These are phyloP conservation scores for Beverwykella pulmonaria DNA, from an alignment of 495 filamentous ascomycete genomes.

Conservation along the genomic window DNA sequence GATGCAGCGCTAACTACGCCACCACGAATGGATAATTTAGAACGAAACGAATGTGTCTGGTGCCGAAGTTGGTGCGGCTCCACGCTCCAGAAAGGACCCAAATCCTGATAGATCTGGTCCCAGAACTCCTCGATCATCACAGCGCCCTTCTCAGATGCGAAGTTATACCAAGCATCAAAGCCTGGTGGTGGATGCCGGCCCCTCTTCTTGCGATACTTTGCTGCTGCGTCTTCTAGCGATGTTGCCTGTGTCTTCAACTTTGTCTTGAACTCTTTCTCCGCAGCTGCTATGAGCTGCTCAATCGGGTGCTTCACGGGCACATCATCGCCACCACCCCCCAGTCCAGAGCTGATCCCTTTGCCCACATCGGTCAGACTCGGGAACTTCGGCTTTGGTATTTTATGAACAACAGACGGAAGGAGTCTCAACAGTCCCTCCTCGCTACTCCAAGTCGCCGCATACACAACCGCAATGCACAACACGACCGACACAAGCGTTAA, in stretches of 20 bases:
- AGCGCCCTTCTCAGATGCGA: slow-evolving; percentile 38
- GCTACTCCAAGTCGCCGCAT: slow-evolving; percentile 1
- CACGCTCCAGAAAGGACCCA: slow-evolving; percentile 46
- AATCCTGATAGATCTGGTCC: slow-evolving; percentile 47
- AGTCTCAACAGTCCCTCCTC: background rate
- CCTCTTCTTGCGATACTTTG: slow-evolving; percentile 39
- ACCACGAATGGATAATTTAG: slow-evolving; percentile 37
- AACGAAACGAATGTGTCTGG: slow-evolving; percentile 29
- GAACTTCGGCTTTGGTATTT: background rate
- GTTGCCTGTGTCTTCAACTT: slow-evolving; percentile 34
- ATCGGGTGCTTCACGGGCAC: slow-evolving; percentile 37
- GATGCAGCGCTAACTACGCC: slow-evolving; percentile 32
- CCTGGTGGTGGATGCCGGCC: slow-evolving; percentile 45
- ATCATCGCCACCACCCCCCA: background rate
- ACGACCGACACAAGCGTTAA: slow-evolving; percentile 12
- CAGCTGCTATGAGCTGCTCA: slow-evolving; percentile 40
- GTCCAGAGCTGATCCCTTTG: background rate
- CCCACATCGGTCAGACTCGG: background rate
- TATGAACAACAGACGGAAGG: background rate
- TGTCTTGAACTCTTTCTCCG: slow-evolving; percentile 17
- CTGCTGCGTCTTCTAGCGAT: slow-evolving; percentile 40
- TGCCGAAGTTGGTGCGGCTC: slow-evolving; percentile 34
- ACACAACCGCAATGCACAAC: slow-evolving; percentile 15
- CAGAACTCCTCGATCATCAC: slow-evolving; percentile 46
- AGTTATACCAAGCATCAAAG: slow-evolving; percentile 47